phyloP scores from a whole-genome alignment of 176 grass and related monocot species.

The Triticum turgidum region DNA sequence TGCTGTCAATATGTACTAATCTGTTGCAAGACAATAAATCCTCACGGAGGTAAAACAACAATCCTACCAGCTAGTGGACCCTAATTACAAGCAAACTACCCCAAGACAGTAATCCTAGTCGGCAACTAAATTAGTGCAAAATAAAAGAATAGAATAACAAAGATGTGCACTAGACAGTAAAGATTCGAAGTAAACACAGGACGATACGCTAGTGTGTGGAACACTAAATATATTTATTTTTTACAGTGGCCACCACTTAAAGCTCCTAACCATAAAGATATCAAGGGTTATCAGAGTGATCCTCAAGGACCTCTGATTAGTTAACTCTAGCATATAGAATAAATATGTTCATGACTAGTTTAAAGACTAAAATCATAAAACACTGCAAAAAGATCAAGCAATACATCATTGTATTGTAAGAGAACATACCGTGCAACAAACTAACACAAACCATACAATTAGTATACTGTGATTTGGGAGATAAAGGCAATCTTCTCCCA shows the following conservation, averaged over 20 bases:
- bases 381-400: not conserved
- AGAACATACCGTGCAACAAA: slow-evolving; percentile 10
- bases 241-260: not conserved
- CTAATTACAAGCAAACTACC: not conserved
- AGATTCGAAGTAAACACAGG: not conserved
- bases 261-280: not conserved
- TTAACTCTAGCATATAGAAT: not conserved
- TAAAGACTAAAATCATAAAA: not conserved
- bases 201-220: not conserved
- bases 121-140: not conserved
- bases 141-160: not conserved
- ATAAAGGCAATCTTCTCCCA: slow-evolving; percentile 33
- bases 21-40: not conserved
- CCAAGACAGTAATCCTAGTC: not conserved
- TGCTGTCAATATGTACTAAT: not conserved
- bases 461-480: slow-evolving; percentile 9
- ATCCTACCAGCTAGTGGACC: not conserved
- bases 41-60: not conserved
- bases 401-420: not conserved
- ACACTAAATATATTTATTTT: not conserved
- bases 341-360: not conserved
- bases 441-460: not conserved
- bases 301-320: not conserved
- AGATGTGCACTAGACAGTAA: not conserved
- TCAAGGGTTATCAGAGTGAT: not conserved